Evolutionary conservation across 2,329 filamentous ascomycete genomes (phyloP), one percentile per base, ranked within the genome.

Genomic region (Colletotrichum sp.): DNA sequence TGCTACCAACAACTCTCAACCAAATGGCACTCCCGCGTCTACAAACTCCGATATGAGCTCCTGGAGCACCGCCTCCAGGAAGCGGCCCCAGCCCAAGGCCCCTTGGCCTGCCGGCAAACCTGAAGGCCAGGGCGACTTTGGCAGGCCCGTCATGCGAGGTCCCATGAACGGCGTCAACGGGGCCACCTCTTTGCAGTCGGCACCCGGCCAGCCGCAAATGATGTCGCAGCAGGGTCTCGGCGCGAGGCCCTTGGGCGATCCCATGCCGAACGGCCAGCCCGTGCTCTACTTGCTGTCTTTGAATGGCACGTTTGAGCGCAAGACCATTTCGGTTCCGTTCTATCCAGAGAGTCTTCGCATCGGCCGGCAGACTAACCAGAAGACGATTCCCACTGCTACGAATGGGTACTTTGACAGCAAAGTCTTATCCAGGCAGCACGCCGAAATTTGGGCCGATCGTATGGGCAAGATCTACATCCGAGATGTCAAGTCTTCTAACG

Each of bases 341-440:
- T 95, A 92, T 78, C 97, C 97, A n/a, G 96, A 99, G n/a, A 94
- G 95, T 55, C 89, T 99, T 66, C 93, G 96, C 78, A 98, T 99
- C 82, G 97, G 97, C 60, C 94, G 97, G 64, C 97, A 99, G 85
- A 99, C 97, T 24, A 99, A 99, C 85, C 95, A 95, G 79, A 99
- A 98, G 85, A 99, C 97, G 0, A 91, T 98, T 15, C 97, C 97
- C 0, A 98, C 96, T 1, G 93, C 95, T 1, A 87, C 93, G 76
- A 99, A 99, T 85, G 97, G 97, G 44, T 99, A 95, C 85, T 99
- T 99, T 82, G 97, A 99, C 84, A 99, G 96, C 68, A 99, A 99
- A 85, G 97, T 99, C 30, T 90, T 99, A 28, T 99, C 97, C 52
- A 91, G 97, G 80, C 96, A 98, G 83, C 97, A 99, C 84, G 97